phyloP scores from a whole-genome alignment of 805 yeast species.

The Lipomyces spencermartinsiae region DNA sequence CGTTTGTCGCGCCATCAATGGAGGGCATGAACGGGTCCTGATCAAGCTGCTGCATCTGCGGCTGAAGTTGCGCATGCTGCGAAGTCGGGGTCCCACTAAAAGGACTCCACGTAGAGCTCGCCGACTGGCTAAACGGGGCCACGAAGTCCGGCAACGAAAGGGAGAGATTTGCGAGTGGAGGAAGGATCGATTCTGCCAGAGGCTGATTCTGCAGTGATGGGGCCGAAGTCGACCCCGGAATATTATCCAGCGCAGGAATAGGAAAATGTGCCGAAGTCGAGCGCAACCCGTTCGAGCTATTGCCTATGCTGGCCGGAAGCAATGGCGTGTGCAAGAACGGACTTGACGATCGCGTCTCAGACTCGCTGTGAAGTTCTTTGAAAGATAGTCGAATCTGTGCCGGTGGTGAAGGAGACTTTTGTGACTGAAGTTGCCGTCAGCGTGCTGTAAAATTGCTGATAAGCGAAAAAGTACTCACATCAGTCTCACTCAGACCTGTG shows the following conservation, averaged over 20 bases:
- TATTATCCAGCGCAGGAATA: background rate
- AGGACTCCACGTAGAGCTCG: conserved; percentile 20
- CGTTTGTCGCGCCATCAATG: conserved; percentile 14
- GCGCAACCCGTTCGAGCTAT: background rate
- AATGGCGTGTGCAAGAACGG: conserved; percentile 18
- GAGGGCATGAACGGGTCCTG: conserved; percentile 29
- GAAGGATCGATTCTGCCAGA: conserved; percentile 13
- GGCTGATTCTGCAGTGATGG: conserved; percentile 8
- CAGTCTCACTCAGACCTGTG: background rate
- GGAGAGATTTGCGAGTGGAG: conserved; percentile 14
- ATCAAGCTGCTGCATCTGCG: conserved; percentile 15
- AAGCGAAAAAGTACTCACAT: conserved; percentile 7
- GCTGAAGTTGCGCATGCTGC: conserved; percentile 23
- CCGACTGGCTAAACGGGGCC: conserved; percentile 21
- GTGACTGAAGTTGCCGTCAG: background rate
- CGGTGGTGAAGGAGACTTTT: conserved; percentile 13
- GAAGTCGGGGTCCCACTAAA: conserved; percentile 27
- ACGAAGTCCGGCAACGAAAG: conserved; percentile 13
- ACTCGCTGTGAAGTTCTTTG: background rate
- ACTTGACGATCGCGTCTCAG: conserved; percentile 17
- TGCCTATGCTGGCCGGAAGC: background rate
- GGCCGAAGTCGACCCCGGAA: background rate
- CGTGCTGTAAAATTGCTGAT: background rate
- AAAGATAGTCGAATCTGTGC: background rate
- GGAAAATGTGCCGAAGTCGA: conserved; percentile 18